A percentile compares a stretch with the other conserved stretches of the same genome.
Evolutionary conservation across 148 eudicot species (phyloP).

Genomic region (Camellia japonica): DNA sequence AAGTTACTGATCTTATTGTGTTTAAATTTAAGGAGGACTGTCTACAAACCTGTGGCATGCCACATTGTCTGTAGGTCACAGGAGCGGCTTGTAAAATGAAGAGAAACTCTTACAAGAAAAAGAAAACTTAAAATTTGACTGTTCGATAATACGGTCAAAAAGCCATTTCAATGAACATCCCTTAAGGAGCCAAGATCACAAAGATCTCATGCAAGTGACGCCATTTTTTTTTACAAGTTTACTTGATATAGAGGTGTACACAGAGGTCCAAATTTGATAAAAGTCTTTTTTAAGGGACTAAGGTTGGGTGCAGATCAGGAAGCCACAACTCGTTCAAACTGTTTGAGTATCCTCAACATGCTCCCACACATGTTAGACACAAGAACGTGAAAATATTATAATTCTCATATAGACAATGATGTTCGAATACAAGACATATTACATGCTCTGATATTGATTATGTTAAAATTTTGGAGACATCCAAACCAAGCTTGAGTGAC

Average conservation of each 20-base stretch:
- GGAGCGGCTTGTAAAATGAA: not conserved
- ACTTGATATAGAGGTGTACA: not conserved
- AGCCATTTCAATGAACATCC: not conserved
- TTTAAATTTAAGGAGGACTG: not conserved
- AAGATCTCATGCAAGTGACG: not conserved
- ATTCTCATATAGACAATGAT: no score
- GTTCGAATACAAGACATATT: no score
- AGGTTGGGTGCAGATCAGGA: not conserved
- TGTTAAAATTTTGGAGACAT: no score
- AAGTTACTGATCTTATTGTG: not conserved
- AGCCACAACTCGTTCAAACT: not conserved
- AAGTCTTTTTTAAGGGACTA: not conserved
- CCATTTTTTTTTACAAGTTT: not conserved
- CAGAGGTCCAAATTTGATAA: not conserved
- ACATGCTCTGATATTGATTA: no score
- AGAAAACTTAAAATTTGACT: not conserved
- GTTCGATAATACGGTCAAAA: not conserved
- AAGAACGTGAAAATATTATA: no score
- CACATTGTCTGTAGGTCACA: not conserved
- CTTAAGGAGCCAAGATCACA: not conserved
- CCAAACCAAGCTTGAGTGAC: no score
- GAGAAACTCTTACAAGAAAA: no score
- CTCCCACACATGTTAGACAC: no score
- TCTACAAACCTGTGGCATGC: not conserved
- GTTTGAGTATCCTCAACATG: no score